Evolutionary conservation across 2,329 filamentous ascomycete species (phyloP), one percentile per base, ranked within the genome.

Genomic region (Cytospora schulzeri): DNA sequence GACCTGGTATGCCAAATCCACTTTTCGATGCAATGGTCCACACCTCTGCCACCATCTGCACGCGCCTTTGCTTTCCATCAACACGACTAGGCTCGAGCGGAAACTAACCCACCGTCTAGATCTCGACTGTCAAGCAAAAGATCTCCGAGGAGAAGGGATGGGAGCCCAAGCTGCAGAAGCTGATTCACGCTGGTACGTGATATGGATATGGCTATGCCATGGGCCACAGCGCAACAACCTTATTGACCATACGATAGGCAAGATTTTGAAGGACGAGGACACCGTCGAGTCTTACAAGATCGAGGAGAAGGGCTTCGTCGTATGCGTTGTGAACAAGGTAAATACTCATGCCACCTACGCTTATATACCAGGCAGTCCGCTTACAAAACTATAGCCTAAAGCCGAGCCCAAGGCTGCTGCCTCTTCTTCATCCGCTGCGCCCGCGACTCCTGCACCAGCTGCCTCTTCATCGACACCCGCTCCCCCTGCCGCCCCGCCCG

Each of bases 241-340:
- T 66, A 66, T 71, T 78, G 65, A 78, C 66, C 52, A 35, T n/a
- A 52, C 57, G 58, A 63, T 72, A 97, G 93, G 95, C 81, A 99
- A 99, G 83, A 98, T 99, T 72, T 83, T 99, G 70, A 94, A 97
- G 80, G 94, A 99, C 90, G 92, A 93, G 68, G 95, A 97, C 75
- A 97, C 93, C 2, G 91, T 99, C 71, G 92, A 93, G 78, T 93
- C 91, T 50, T 98, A 98, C 83, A 97, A 92, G 80, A 98, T 99
- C 69, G 94, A 99, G 80, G 95, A 98, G 85, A 99, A 98, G 85
- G 95, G 95, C 45, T 99, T 98, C 77, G 93, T 99, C 73, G 95
- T 99, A 67, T 99, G 95, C 82, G 97, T 99, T 88, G 89, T 96
- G 72, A 92, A 92, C 76, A 98, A 98, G 91, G 93, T 96, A 81